Evolutionary conservation across 192 early-diverging fungal genomes (phyloP), one percentile per base, ranked within the genome.

Genomic region (Umbelopsis vinacea): DNA sequence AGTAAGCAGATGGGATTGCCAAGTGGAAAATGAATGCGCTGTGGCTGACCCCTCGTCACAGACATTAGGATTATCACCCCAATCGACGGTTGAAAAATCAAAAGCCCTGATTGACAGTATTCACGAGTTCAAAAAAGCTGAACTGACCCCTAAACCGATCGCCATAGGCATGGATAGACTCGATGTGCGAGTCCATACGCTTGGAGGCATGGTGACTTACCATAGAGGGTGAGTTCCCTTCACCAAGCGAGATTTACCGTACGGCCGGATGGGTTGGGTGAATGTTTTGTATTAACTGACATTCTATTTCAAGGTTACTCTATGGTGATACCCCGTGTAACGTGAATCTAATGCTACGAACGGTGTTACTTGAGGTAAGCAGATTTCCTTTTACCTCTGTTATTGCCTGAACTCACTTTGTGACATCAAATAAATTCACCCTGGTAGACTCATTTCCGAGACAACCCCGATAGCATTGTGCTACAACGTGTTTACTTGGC

Each of bases 401-500:
- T 29, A 15, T 37, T n/a, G 29, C 14, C 26, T 19, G 33, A 63
- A 22, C 26, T 12, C 54, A 57, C 48, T 6, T 19, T n/a, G 11
- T 50, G n/a, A 50, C 15, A 48, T 14, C n/a, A n/a, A n/a, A n/a
- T n/a, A n/a, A n/a, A 19, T 14, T 2, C 47, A 48, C 15, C 5
- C n/a, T 50, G 7, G 48, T 63, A 63, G 57, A 14, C 57, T 63
- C 57, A 19, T 63, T 63, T 63, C 15, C 3, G 35, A 63, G 26
- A 63, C 57, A 63, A 63, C 57, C 57, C 57, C 57, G 57, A 63
- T 63, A 35, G 24, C n/a, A 63, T 63, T 63, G 57, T 63, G 57
- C 57, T 63, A 63, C 57, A 63, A 63, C 57, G 57, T 63, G 57
- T 63, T 63, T 33, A 63, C 26, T 63, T 63, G 57, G 57, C 57